These are phyloP conservation scores for Chamaecyparis obtusa DNA, from an alignment of 75 land plant species.

Conservation along the genomic window DNA sequence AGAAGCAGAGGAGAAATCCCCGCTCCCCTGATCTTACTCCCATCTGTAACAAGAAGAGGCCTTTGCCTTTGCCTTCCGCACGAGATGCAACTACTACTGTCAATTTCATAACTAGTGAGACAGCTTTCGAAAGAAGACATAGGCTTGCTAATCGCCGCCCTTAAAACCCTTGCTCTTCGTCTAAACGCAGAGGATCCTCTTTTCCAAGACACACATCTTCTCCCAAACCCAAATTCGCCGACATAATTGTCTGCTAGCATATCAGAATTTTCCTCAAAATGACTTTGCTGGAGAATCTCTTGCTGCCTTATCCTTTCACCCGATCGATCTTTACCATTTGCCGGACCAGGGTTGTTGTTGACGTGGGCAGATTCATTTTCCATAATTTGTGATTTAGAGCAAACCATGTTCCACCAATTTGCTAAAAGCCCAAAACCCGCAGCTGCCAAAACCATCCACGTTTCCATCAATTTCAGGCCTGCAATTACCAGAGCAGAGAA, in stretches of 20 bases:
- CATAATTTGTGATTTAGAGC: too few species aligned
- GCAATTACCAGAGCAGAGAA: too few species aligned
- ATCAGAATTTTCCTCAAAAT: not conserved
- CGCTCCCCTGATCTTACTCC: conserved; percentile 14
- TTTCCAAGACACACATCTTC: not conserved
- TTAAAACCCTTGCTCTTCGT: conserved; percentile 8
- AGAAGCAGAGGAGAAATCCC: not conserved
- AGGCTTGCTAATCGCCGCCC: conserved; percentile 28
- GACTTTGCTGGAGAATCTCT: not conserved
- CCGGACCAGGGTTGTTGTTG: not conserved
- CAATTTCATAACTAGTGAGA: conserved; percentile 50
- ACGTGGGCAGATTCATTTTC: too few species aligned
- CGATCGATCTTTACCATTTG: too few species aligned
- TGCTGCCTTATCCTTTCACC: not conserved
- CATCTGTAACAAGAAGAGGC: conserved; percentile 41
- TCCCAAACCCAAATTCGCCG: not conserved
- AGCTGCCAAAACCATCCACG: conserved; percentile 48
- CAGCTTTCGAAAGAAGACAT: conserved; percentile 65
- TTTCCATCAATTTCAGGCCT: conserved; percentile 11
- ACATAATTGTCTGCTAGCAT: not conserved
- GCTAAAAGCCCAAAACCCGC: conserved; percentile 56
- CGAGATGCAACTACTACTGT: conserved; percentile 16
- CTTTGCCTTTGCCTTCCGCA: conserved; percentile 10
- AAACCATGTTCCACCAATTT: conserved; percentile 30
- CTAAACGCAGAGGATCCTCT: not conserved